Evolutionary conservation across 768 basidiomycete genomes (phyloP).

Genomic region (Russula sp.): DNA sequence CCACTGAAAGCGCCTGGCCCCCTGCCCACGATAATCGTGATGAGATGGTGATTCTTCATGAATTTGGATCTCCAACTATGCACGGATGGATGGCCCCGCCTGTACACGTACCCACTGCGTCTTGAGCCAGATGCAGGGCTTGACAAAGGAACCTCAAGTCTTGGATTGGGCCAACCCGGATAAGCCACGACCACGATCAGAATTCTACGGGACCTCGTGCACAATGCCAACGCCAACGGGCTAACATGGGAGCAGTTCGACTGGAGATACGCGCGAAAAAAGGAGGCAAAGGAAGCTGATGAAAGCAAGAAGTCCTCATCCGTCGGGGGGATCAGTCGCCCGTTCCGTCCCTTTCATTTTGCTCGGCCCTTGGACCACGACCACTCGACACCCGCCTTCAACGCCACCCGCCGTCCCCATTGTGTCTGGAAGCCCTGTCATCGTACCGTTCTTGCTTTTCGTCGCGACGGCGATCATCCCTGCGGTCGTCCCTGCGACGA

Average conservation of each 20-base stretch:
- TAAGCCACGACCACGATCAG: conserved; percentile 21
- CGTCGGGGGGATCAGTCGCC: conserved; percentile 20
- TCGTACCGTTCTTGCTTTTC: conserved; percentile 79
- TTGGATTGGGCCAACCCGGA: conserved; percentile 20
- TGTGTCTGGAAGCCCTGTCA: conserved; percentile 63
- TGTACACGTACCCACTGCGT: background rate
- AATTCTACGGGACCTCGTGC: conserved; percentile 22
- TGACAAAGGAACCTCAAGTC: conserved; percentile 14
- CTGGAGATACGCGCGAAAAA: conserved; percentile 19
- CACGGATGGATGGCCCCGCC: conserved; percentile 7
- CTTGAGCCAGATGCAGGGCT: conserved; percentile 12
- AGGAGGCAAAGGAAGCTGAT: conserved; percentile 19
- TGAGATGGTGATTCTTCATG: background rate
- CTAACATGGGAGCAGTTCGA: conserved; percentile 23
- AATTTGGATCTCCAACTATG: conserved; percentile 5
- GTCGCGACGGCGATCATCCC: conserved; percentile 75
- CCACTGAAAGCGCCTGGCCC: background rate
- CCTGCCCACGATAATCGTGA: background rate
- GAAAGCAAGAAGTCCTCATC: conserved; percentile 23
- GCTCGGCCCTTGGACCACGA: conserved; percentile 13
- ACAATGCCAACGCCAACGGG: conserved; percentile 23
- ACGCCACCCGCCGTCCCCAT: conserved; percentile 78
- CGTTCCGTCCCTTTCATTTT: conserved; percentile 21
- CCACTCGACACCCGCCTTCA: conserved; percentile 34
- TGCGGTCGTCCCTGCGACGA: conserved; percentile 73